Evolutionary conservation across 495 filamentous ascomycete species (phyloP).

Genomic region (Neurospora africana): DNA sequence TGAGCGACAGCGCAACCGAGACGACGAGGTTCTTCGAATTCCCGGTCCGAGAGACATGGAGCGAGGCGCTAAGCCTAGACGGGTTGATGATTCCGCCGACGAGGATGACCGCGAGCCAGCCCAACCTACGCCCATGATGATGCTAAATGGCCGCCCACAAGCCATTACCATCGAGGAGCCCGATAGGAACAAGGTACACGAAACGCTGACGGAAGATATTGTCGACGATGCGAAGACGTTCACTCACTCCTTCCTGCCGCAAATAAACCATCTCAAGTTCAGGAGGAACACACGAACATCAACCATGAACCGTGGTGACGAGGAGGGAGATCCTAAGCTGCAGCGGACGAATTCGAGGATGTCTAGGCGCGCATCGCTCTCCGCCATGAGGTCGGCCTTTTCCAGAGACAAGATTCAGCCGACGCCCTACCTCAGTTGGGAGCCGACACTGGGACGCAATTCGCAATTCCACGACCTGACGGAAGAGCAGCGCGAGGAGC

Average conservation of each 20-base stretch:
- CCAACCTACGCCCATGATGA: not conserved
- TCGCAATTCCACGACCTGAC: slow-evolving; percentile 82
- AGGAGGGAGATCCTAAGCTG: slow-evolving; percentile 1
- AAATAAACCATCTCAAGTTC: slow-evolving; percentile 19
- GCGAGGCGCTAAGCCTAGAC: slow-evolving; percentile 57
- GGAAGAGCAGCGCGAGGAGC: slow-evolving; percentile 82
- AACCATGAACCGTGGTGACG: slow-evolving; percentile 8
- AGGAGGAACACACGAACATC: slow-evolving; percentile 17
- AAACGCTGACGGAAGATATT: slow-evolving; percentile 20
- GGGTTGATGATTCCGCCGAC: slow-evolving; percentile 31
- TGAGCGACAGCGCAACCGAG: slow-evolving; percentile 68
- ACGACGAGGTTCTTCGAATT: slow-evolving; percentile 66
- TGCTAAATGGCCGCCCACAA: slow-evolving; percentile 30
- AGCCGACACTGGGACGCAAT: slow-evolving; percentile 84
- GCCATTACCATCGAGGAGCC: slow-evolving; percentile 59
- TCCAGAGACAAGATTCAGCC: slow-evolving; percentile 36
- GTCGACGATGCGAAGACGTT: slow-evolving; percentile 26
- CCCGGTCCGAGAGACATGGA: slow-evolving; percentile 83
- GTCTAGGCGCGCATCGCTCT: slow-evolving; percentile 23
- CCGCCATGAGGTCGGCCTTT: slow-evolving; percentile 25
- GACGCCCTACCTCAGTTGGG: slow-evolving; percentile 86
- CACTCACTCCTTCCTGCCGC: slow-evolving; percentile 13
- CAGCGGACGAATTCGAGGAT: slow-evolving; percentile 4
- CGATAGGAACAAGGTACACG: slow-evolving; percentile 24
- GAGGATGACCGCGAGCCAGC: slow-evolving; percentile 9